These are phyloP conservation scores for Globisporangium uncinulatum DNA, from an alignment of 352 stramenopile genomes.

Conservation along the genomic window DNA sequence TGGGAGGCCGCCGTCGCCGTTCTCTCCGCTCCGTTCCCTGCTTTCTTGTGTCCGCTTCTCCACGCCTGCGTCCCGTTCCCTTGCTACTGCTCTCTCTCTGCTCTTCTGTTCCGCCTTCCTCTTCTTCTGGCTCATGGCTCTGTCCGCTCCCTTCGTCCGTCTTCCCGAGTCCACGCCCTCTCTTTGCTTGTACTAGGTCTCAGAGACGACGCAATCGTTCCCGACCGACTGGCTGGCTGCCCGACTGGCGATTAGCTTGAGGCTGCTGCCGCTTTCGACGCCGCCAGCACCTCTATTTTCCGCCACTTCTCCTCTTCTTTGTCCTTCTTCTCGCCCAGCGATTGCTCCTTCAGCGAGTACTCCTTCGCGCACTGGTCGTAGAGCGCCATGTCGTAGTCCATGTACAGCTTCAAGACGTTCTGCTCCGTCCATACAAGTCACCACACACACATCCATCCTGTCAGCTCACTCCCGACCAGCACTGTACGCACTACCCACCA, in stretches of 20 bases:
- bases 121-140: constrained; percentile 12
- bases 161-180: constrained; percentile 1
- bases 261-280: constrained; percentile 49
- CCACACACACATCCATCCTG: constrained; percentile 2
- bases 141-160: background rate
- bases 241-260: constrained; percentile 12
- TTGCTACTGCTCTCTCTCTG: constrained; percentile 6
- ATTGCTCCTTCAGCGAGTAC: constrained; percentile 72
- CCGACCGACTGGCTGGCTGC: background rate
- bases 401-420: constrained; percentile 89
- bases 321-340: constrained; percentile 58
- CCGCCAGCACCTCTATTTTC: constrained; percentile 90
- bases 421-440: constrained; percentile 12
- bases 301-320: constrained; percentile 89
- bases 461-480: background rate
- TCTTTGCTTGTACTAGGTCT: background rate
- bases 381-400: constrained; percentile 93
- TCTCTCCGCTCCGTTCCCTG: constrained; percentile 1
- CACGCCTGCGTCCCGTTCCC: constrained; percentile 7
- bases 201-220: too few species aligned
- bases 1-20: background rate
- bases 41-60: background rate
- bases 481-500: too few species aligned
- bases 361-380: constrained; percentile 91
- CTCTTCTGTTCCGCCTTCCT: constrained; percentile 4